Evolutionary conservation across 805 yeast species (phyloP), one percentile per base, ranked within the genome.

Genomic region (Danielozyma ontarioensis): DNA sequence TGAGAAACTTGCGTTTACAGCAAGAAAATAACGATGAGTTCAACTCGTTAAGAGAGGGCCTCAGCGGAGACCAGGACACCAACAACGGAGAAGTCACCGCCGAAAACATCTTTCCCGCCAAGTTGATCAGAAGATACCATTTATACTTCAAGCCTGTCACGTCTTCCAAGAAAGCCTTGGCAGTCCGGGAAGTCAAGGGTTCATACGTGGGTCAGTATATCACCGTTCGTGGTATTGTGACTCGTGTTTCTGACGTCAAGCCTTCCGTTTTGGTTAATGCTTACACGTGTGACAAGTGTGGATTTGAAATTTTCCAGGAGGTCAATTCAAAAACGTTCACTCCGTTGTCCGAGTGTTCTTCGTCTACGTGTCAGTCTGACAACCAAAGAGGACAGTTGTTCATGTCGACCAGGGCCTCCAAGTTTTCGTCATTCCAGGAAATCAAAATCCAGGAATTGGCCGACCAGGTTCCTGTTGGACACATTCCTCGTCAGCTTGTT

Each of bases 201-300:
- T 64, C 70, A 25, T 79, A 76, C 43, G 70, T 93, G 32, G 99
- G 99, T 31, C 79, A 83, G 48, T 74, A 85, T 41, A 83, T 93
- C 49, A 89, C 96, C 1, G 83, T 89, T 3, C 70, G 96, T 42
- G 99, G 98, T 36, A 89, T 93, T 45, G 87, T 90, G 32, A 93
- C 97, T 6, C 72, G 98, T 45, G 96, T 89, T 4, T 82, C 95
- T 2, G 99, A 93, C 57, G 98, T 93, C 28, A 90, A 89, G 58
- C 99, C 99, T 3, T 70, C 86, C 4, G 85, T 93, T 5, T 68
- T 76, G 39, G 97, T 93, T 34, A 87, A 83, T 48, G 97, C 98
- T 1, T 94, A 90, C 56, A 86, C 97, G 5, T 93, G 99, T 64
- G 98, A 93, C 56, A 83, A 83, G 49, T 93, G 99, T 70, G 99